These are phyloP conservation scores for Erigeron philadelphicus DNA, from an alignment of 140 eudicot genomes.

Conservation along the genomic window DNA sequence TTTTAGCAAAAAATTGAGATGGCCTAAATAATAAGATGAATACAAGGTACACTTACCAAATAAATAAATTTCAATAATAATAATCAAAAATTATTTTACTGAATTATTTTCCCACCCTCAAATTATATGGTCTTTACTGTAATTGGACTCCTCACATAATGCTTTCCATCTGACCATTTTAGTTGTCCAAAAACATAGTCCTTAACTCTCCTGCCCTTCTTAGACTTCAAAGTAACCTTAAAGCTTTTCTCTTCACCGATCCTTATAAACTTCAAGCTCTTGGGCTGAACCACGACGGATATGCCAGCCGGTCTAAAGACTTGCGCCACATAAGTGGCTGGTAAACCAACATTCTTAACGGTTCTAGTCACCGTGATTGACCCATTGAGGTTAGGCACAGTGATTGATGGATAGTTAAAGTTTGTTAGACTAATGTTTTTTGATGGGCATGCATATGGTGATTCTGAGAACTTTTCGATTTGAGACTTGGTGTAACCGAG, in stretches of 20 bases:
- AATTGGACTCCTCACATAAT: slow-evolving; percentile 84
- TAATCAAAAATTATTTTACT: slow-evolving; percentile 27
- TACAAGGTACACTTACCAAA: background rate
- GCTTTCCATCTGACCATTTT: slow-evolving; percentile 83
- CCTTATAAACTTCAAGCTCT: slow-evolving; percentile 38
- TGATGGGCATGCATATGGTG: slow-evolving; percentile 47
- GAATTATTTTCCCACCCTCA: slow-evolving; percentile 24
- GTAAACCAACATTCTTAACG: slow-evolving; percentile 73
- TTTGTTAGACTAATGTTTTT: slow-evolving; percentile 38
- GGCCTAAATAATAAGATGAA: background rate
- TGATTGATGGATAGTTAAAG: slow-evolving; percentile 79
- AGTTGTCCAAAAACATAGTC: slow-evolving; percentile 80
- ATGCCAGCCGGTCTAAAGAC: slow-evolving; percentile 52
- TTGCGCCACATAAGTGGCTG: slow-evolving; percentile 59
- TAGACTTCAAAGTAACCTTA: slow-evolving; percentile 37
- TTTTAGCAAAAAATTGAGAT: too few species aligned
- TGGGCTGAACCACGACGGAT: slow-evolving; percentile 41
- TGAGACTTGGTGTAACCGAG: slow-evolving; percentile 56
- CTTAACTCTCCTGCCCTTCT: slow-evolving; percentile 18
- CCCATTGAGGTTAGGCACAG: slow-evolving; percentile 63
- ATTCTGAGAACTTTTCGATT: slow-evolving; percentile 37
- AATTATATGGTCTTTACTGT: slow-evolving; percentile 52
- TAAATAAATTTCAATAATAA: slow-evolving; percentile 19
- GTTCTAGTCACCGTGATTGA: slow-evolving; percentile 59
- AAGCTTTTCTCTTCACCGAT: slow-evolving; percentile 70